Conservation (phyloP, 352 stramenopile species). For the Globisporangium takayamanum region DNA sequence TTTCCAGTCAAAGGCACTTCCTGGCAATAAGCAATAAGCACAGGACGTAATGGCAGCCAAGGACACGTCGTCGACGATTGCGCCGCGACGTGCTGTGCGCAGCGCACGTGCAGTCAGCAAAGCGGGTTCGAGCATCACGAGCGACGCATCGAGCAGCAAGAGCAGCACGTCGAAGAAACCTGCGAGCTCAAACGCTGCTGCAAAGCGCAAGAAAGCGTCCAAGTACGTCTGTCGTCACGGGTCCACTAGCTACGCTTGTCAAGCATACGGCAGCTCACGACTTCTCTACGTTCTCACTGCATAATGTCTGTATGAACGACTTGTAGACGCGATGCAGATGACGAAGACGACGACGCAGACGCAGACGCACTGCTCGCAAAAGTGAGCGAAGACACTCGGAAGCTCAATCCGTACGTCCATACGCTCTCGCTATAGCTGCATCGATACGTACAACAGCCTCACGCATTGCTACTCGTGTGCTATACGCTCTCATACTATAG, state of each 20-base stretch:
- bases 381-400: slow-evolving; percentile 38
- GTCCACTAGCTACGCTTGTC: not conserved
- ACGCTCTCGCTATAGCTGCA: not conserved
- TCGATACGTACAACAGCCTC: not conserved
- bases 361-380: slow-evolving; percentile 34
- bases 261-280: not conserved
- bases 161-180: not conserved
- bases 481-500: slow-evolving; percentile 11
- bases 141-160: not conserved
- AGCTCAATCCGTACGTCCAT: slow-evolving; percentile 17
- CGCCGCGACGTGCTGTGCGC: not conserved
- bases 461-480: not conserved
- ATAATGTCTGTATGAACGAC: not conserved
- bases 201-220: slow-evolving; percentile 7
- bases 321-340: not conserved
- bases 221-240: not conserved
- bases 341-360: slow-evolving; percentile 20
- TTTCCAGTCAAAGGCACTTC: too few relatives aligned
- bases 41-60: not conserved
- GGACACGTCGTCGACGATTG: not conserved
- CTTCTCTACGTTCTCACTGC: not conserved
- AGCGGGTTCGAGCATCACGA: slow-evolving; percentile 7
- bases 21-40: too few relatives aligned
- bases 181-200: not conserved
- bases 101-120: slow-evolving; percentile 10